Base-by-base conservation (phyloP, 352 stramenopile genomes). In the Phytophthora tentaculata region DNA sequence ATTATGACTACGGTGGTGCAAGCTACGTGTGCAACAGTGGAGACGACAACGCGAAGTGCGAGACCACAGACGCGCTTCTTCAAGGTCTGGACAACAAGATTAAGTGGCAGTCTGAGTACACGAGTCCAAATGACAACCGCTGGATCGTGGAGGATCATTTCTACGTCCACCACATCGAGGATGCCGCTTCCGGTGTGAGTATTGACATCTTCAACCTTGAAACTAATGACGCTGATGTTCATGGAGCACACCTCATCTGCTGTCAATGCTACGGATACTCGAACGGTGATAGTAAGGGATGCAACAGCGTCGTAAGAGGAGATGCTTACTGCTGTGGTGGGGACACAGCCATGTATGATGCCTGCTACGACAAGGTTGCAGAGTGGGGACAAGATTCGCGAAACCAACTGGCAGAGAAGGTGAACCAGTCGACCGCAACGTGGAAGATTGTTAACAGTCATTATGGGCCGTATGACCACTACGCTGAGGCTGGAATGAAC, bases 371-470 rank as follows among this genome's bases (percentile, higher is more conserved):
- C 14, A 64, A 70, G 28, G 64, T 70, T 20, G 22, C 28, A 1
- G 24, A 59, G 39, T 70, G 63, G 63, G 55, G 63, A 9, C 35
- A 60, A 8, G 26, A 70, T 13, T 70, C 63, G 2, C 63, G 62
- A 13, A 16, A 32, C 19, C 47, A 70, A 28, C 28, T 70, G 3
- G 63, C 63, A 0, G 37, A 60, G 37, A 64, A 70, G 48, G 63
- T 70, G 14, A 65, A 61, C 22, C 37, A 51, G 37, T 70, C 63
- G n/a, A 70, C 56, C 3, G 63, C 63, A 2, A 70, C 63, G n/a
- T 65, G 63, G 63, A 70, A 70, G 35, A 70, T 69, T 5, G 54
- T 69, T 13, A 69, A 64, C 54, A 59, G 45, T 35, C 62, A 69
- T 37, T 69, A 69, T 37, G 47, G 63, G 12, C 26, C 52, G 8